Evolutionary conservation across 2,329 filamentous ascomycete genomes (phyloP).

Genomic region (Ampelomyces quisqualis): DNA sequence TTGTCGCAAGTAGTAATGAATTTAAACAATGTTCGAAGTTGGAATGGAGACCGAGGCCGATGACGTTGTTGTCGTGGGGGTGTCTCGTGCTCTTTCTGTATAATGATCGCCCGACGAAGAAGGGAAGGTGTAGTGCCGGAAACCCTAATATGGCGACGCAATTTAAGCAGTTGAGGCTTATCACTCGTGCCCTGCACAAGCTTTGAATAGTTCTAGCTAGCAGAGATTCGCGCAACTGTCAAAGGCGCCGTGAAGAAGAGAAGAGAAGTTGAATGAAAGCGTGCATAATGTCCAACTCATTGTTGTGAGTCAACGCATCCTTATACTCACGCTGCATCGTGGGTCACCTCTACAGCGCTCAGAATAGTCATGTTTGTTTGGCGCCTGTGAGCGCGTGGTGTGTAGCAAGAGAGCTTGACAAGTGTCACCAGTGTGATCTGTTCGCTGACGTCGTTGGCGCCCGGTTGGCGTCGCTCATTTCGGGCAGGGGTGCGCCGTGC

Average conservation of each 20-base stretch:
- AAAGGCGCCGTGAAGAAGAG: constrained; percentile 13
- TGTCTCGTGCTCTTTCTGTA: constrained; percentile 21
- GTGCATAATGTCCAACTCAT: background rate
- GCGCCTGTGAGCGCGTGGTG: constrained; percentile 16
- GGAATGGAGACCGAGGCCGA: constrained; percentile 1
- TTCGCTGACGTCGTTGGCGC: constrained; percentile 35
- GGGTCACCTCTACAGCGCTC: background rate
- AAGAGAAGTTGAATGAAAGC: background rate
- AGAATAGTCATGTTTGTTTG: constrained; percentile 12
- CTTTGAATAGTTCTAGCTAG: background rate
- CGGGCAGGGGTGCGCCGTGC: constrained; percentile 8
- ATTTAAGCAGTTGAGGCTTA: constrained; percentile 6
- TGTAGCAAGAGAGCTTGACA: constrained; percentile 22
- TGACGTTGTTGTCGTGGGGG: constrained; percentile 21
- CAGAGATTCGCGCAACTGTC: constrained; percentile 18
- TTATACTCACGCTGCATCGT: constrained; percentile 9
- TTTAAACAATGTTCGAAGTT: constrained; percentile 5
- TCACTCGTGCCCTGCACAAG: constrained; percentile 1
- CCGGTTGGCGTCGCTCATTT: constrained; percentile 11
- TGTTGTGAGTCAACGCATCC: constrained; percentile 5
- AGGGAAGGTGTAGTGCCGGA: constrained; percentile 6
- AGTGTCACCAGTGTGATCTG: constrained; percentile 15
- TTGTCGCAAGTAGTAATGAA: background rate
- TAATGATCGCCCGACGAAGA: constrained; percentile 27
- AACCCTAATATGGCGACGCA: constrained; percentile 1